These are phyloP conservation scores for Capsicum pubescens DNA, from an alignment of 257 asterid species.

Conservation along the genomic window DNA sequence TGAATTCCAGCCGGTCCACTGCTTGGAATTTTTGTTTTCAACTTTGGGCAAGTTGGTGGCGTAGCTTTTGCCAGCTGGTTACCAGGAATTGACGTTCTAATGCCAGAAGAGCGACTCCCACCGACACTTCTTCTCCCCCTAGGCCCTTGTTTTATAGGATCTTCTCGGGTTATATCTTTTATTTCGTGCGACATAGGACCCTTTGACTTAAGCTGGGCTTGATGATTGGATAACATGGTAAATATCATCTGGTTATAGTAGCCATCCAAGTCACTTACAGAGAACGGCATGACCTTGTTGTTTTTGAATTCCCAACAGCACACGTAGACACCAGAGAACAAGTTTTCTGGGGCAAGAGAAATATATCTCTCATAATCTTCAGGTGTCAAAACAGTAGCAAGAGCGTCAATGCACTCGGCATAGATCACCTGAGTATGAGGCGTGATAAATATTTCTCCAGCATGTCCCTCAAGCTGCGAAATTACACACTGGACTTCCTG, in stretches of 20 bases:
- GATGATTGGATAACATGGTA: neutral
- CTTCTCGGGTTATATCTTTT: constrained; percentile 30
- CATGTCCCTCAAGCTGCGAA: too few relatives aligned
- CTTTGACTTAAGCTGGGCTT: too few relatives aligned
- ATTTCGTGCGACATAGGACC: constrained; percentile 18
- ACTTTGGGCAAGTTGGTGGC: constrained; percentile 11
- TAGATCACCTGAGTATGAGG: too few relatives aligned
- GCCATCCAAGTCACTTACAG: constrained; percentile 44
- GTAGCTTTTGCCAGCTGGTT: neutral
- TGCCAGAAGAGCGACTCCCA: neutral
- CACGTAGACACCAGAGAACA: too few relatives aligned
- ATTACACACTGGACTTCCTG: too few relatives aligned
- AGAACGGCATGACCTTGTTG: constrained; percentile 27
- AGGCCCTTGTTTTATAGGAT: neutral
- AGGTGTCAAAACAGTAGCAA: too few relatives aligned
- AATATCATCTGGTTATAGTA: constrained; percentile 55
- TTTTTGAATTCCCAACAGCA: too few relatives aligned
- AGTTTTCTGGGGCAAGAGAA: too few relatives aligned
- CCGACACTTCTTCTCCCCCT: constrained; percentile 31
- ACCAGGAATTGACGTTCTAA: neutral
- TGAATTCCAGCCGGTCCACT: neutral
- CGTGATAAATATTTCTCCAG: too few relatives aligned
- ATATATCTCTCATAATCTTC: too few relatives aligned
- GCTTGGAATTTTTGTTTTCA: constrained; percentile 35
- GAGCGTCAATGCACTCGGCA: too few relatives aligned